Evolutionary conservation across 2,329 filamentous ascomycete species (phyloP).

Genomic region (Botrytis pseudocinerea): DNA sequence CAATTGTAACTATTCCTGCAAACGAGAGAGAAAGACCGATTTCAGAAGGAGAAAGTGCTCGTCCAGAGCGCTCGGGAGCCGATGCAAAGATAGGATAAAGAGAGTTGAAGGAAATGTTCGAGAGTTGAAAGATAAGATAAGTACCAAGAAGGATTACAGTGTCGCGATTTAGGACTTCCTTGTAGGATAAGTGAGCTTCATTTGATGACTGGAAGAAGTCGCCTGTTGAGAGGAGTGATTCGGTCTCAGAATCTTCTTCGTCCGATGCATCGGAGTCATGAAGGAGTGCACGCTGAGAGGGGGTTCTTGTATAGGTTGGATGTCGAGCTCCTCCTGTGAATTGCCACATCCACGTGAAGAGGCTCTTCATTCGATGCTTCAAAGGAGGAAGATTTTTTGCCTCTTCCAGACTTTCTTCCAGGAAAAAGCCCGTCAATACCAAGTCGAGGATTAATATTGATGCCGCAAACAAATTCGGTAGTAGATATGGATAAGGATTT

Average conservation of each 20-base stretch:
- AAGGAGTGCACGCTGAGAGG: conserved; percentile 38
- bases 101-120: conserved; percentile 93
- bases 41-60: conserved; percentile 70
- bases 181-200: conserved; percentile 51
- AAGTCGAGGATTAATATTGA: conserved; percentile 71
- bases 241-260: conserved; percentile 43
- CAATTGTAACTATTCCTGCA: conserved; percentile 79
- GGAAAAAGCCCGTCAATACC: conserved; percentile 71
- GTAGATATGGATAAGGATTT: conserved; percentile 75
- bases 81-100: conserved; percentile 92
- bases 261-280: conserved; percentile 46
- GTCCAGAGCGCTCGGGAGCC: conserved; percentile 71
- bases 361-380: conserved; percentile 54
- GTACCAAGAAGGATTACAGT: conserved; percentile 79
- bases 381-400: conserved; percentile 61
- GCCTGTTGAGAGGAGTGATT: conserved; percentile 36
- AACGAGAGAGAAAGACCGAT: conserved; percentile 86
- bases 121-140: conserved; percentile 90
- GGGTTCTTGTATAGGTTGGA: conserved; percentile 57
- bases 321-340: conserved; percentile 57
- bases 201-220: conserved; percentile 45
- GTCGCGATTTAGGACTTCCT: conserved; percentile 72
- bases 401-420: conserved; percentile 82
- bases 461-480: conserved; percentile 79
- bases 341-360: conserved; percentile 71